These are phyloP conservation scores for Biscogniauxia sp. DNA, from an alignment of 2,329 filamentous ascomycete genomes.

Conservation along the genomic window DNA sequence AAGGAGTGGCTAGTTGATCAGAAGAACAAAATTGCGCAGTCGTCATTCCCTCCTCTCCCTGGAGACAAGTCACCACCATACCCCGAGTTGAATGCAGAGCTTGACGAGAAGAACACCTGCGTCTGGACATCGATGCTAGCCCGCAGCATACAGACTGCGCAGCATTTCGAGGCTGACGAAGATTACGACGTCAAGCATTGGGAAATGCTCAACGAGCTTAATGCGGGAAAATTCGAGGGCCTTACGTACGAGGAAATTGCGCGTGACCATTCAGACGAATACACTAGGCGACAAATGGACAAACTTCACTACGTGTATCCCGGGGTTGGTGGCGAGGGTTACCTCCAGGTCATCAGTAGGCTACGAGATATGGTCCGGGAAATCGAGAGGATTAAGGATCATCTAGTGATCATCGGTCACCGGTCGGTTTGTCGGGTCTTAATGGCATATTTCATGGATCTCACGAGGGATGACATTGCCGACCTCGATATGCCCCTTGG, in stretches of 20 bases:
- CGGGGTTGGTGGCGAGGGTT: slow-evolving; percentile 91
- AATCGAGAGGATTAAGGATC: slow-evolving; percentile 94
- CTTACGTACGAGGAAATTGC: slow-evolving; percentile 92
- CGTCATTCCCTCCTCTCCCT: slow-evolving; percentile 82
- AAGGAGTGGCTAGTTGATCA: slow-evolving; percentile 81
- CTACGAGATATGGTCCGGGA: slow-evolving; percentile 94
- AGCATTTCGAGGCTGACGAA: slow-evolving; percentile 86
- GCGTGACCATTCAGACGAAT: slow-evolving; percentile 76
- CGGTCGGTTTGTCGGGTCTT: slow-evolving; percentile 89
- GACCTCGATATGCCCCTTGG: slow-evolving; percentile 92
- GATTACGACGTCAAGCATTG: slow-evolving; percentile 96
- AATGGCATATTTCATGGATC: slow-evolving; percentile 93
- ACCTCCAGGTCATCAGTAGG: slow-evolving; percentile 94
- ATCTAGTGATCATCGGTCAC: slow-evolving; percentile 88
- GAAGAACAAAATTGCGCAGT: slow-evolving; percentile 70
- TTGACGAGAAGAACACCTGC: slow-evolving; percentile 86
- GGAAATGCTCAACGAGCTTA: slow-evolving; percentile 96
- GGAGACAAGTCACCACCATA: slow-evolving; percentile 95
- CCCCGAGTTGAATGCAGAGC: slow-evolving; percentile 71
- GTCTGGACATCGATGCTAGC: slow-evolving; percentile 98
- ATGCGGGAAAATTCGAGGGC: slow-evolving; percentile 89
- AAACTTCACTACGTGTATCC: slow-evolving; percentile 97
- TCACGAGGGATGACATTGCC: slow-evolving; percentile 87
- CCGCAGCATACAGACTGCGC: slow-evolving; percentile 81
- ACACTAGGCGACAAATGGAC: slow-evolving; percentile 72